Base-by-base conservation (phyloP, 805 yeast species). In the Dipodascus geniculatus region DNA sequence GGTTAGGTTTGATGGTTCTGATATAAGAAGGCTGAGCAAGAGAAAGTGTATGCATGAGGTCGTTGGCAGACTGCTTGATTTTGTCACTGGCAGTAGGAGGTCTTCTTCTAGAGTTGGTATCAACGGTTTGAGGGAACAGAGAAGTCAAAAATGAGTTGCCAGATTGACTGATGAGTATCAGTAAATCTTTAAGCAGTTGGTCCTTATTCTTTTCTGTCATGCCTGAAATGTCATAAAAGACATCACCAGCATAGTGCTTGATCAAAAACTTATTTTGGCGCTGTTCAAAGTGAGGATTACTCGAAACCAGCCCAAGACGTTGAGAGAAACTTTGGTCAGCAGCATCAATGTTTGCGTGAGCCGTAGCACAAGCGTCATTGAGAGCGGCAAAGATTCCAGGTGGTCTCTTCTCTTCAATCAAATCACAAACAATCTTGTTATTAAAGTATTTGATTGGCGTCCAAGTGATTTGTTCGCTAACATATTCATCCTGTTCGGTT, bases 241-340 rank as follows among this genome's bases (percentile, higher is more conserved):
- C 99, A 71, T 93, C 99, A 65, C 99, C 99, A 22, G 99, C 99
- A 72, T 93, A 93, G 71, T 93, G 99, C 71, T 87, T 90, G 64
- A 93, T 81, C 53, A 93, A 73, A 61, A 93, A 93, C 68, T 93
- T 91, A 33, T 83, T 79, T 58, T 86, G 82, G 65, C 99, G 82
- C 62, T 86, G 78, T 63, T 90, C 96, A 65, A 93, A 89, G 68
- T 93, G 95, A 22, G 87, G 84, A 68, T 89, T 90, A 22, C 78
- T 69, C 3, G 89, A 74, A 55, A 93, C 86, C 81, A 87, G 76
- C 60, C 88, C 86, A 63, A 93, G 75, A 70, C 97, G 79, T 74
- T 88, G 96, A 17, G 93, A 85, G 69, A 93, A 93, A 0, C 95
- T 87, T 71, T 89, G 96, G 68, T 93, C 99, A 1, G 98, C 98